Evolutionary conservation across 805 yeast genomes (phyloP), one percentile per base, ranked within the genome.

Genomic region (Wickerhamiella bombiphila): DNA sequence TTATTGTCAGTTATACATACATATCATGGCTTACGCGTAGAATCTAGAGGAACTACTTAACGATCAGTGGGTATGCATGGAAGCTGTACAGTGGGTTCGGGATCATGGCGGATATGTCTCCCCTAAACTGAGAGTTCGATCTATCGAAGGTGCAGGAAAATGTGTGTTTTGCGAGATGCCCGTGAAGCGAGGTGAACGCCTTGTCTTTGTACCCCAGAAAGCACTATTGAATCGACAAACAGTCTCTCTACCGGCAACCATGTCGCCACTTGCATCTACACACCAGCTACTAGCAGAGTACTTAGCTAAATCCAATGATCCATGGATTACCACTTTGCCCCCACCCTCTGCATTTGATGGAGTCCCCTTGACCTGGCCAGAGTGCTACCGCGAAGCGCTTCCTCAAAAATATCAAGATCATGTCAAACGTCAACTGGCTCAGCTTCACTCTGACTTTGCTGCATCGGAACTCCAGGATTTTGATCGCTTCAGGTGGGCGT

Each of bases 311-410:
- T 11, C 31, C 3, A 19, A 19, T 8, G 44, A 40, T 5, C 25
- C 22, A 9, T 81, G 81, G 52, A 54, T 81, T 8, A 65, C 67
- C 24, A 68, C 72, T 45, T 64, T 82, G 41, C 94, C 95, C 8
- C 11, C 21, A 5, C 11, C 16, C 5, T 51, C 57, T 0, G 85
- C 77, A 30, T 68, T 82, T 38, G 46, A 47, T 0, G 44, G 64
- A 0, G 63, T 76, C 2, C 94, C 94, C 1, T 56, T 81, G 29
- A 58, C 67, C 1, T 80, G 93, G 93, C 46, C 63, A 13, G 42
- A 28, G 1, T 32, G 34, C 3, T 43, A 46, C n/a, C 20, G 36
- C 7, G 35, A 19, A 16, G 16, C 18, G 18, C 42, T 54, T 29
- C 57, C 54, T 39, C 13, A 17, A n/a, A 25, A 34, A 14, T 49